Conservation (phyloP, 148 eudicot species). For the Rhododendron mucronatum region DNA sequence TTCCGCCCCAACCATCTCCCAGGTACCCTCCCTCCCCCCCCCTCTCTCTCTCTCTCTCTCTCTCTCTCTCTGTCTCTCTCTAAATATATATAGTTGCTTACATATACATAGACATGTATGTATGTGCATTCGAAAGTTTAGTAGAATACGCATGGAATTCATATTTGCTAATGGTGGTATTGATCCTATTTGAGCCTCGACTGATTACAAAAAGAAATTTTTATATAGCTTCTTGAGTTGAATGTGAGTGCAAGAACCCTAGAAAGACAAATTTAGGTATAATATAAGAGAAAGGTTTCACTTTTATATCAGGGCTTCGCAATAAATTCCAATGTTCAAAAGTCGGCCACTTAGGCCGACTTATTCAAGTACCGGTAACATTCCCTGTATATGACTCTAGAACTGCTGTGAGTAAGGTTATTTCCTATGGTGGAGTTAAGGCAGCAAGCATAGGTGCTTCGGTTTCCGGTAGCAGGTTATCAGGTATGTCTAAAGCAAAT, state of each 20-base stretch:
- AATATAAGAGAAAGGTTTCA: background rate
- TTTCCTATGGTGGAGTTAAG: no score
- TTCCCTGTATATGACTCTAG: no score
- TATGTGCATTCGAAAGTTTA: background rate
- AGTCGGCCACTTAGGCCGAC: no score
- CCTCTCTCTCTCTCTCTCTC: slow-evolving; percentile 7
- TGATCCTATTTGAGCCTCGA: background rate
- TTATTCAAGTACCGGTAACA: no score
- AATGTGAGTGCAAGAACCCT: background rate
- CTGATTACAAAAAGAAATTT: no score
- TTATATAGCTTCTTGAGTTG: background rate
- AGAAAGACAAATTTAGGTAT: background rate
- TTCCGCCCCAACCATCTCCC: background rate
- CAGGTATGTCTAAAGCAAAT: no score
- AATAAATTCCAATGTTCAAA: background rate
- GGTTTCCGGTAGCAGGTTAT: no score
- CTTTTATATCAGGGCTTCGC: background rate
- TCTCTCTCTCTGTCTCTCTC: slow-evolving; percentile 5
- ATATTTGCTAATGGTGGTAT: no score
- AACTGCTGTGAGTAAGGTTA: no score
- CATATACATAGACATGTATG: background rate
- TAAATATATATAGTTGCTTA: background rate
- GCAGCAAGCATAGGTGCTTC: no score
- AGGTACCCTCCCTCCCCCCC: slow-evolving; percentile 8
- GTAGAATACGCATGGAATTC: background rate